Evolutionary conservation across 495 filamentous ascomycete species (phyloP), one percentile per base, ranked within the genome.

Genomic region (Pseudoneurospora amorphoporcata): DNA sequence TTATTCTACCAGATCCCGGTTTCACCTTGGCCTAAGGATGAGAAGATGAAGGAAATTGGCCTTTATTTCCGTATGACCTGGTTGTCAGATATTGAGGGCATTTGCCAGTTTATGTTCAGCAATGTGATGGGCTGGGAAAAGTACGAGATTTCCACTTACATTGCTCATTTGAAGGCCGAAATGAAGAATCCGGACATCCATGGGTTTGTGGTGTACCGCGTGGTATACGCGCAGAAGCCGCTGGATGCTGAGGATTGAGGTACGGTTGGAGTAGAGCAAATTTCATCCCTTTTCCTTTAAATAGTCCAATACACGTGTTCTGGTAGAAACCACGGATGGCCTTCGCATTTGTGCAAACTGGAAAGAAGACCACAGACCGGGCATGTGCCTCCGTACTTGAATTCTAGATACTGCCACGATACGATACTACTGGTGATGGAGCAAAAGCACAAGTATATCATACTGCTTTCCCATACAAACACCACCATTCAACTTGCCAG

Each of bases 151-250:
- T 40, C 69, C 4, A 73, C 74, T 14, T 79, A 75, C 37, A 23
- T 74, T 37, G 74, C 74, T 2, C 71, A 78, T 39, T 37, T 78
- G 4, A 70, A 72, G 23, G 17, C 19, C 16, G 75, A 78, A 71
- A 47, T 77, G 41, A 38, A 70, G 2, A 73, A 78, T 38, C 65
- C 14, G 69, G 73, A 47, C 35, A 58, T 72, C 5, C 77, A 78
- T 42, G 38, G 69, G 3, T 37, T 69, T 23, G 69, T 76, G 23
- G 65, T 47, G 9, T 69, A 73, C 71, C 76, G 79, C 14, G 42
- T 77, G 0, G 76, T 81, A 6, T 81, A 77, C 17, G 80, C 77
- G 17, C 77, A 73, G 70, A 81, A 81, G 75, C 80, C 80, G 8
- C 1, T 53, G n/a, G 45, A 53, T 23, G 8, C 45, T 8, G 40